Conservation (phyloP, 2,329 filamentous ascomycete species). For the Westerdykella aurantiaca region DNA sequence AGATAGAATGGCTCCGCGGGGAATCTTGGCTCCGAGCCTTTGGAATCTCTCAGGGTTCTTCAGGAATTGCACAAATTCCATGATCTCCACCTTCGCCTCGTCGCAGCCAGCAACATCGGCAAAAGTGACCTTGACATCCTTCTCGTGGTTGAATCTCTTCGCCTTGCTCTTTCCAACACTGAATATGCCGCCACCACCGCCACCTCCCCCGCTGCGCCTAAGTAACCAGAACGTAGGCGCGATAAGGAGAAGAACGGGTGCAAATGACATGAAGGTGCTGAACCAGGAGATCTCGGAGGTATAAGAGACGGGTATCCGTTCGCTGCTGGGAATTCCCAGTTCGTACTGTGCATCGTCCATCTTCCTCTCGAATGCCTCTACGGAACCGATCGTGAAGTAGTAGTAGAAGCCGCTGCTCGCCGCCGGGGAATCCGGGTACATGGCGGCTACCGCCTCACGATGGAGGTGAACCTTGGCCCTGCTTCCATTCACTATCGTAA, state of each 20-base stretch:
- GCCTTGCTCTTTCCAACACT: constrained; percentile 93
- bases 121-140: constrained; percentile 94
- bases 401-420: constrained; percentile 68
- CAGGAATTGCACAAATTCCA: constrained; percentile 98
- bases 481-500: constrained; percentile 71
- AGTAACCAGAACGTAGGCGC: constrained; percentile 76
- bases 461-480: constrained; percentile 76
- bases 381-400: constrained; percentile 91
- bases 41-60: constrained; percentile 91
- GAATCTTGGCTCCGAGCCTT: constrained; percentile 93
- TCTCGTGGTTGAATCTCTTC: constrained; percentile 97
- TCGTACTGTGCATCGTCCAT: constrained; percentile 84
- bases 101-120: constrained; percentile 96
- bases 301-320: constrained; percentile 91
- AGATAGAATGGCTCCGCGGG: constrained; percentile 89
- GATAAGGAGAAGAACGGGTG: constrained; percentile 79
- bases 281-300: constrained; percentile 66
- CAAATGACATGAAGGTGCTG: constrained; percentile 72
- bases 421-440: constrained; percentile 71
- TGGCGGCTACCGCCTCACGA: constrained; percentile 62
- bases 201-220: constrained; percentile 64
- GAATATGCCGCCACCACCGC: constrained; percentile 71
- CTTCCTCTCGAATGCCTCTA: constrained; percentile 85
- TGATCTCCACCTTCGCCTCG: constrained; percentile 95
- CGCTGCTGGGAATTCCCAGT: constrained; percentile 75